phyloP scores from a whole-genome alignment of 2,329 filamentous ascomycete species.

The Colletotrichum tofieldiae region DNA sequence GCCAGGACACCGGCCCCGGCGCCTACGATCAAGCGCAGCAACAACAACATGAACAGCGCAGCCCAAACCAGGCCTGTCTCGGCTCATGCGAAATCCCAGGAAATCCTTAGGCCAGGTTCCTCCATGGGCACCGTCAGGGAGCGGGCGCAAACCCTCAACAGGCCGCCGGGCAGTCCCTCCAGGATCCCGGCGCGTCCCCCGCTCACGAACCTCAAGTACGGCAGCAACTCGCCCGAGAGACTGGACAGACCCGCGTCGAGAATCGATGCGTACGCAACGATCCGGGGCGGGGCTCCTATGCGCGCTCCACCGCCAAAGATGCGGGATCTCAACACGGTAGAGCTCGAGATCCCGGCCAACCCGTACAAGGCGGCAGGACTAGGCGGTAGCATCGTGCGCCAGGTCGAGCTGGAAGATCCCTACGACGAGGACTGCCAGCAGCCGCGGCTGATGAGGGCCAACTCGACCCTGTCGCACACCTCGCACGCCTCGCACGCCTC shows the following conservation, averaged over 20 bases:
- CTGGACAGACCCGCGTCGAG: constrained; percentile 59
- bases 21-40: constrained; percentile 49
- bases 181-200: constrained; percentile 81
- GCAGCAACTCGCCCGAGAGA: constrained; percentile 87
- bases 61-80: constrained; percentile 29
- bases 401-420: constrained; percentile 83
- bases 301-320: constrained; percentile 90
- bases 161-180: constrained; percentile 69
- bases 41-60: constrained; percentile 45
- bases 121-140: constrained; percentile 44
- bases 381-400: constrained; percentile 70
- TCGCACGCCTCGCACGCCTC: constrained; percentile 53
- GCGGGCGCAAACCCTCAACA: constrained; percentile 44
- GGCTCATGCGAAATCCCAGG: constrained; percentile 40
- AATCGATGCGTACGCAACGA: constrained; percentile 55
- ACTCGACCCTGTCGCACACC: constrained; percentile 58
- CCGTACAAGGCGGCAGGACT: constrained; percentile 66
- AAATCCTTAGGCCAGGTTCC: constrained; percentile 21
- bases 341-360: constrained; percentile 66
- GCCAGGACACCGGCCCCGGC: constrained; percentile 70
- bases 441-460: constrained; percentile 55
- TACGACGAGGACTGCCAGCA: constrained; percentile 76
- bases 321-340: constrained; percentile 78
- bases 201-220: constrained; percentile 78
- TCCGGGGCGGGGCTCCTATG: constrained; percentile 70